Percentiles rank a stretch among this genome's conserved stretches.
Conservation (phyloP, 2,329 filamentous ascomycete genomes). For the Hirsutella minnesotensis region DNA sequence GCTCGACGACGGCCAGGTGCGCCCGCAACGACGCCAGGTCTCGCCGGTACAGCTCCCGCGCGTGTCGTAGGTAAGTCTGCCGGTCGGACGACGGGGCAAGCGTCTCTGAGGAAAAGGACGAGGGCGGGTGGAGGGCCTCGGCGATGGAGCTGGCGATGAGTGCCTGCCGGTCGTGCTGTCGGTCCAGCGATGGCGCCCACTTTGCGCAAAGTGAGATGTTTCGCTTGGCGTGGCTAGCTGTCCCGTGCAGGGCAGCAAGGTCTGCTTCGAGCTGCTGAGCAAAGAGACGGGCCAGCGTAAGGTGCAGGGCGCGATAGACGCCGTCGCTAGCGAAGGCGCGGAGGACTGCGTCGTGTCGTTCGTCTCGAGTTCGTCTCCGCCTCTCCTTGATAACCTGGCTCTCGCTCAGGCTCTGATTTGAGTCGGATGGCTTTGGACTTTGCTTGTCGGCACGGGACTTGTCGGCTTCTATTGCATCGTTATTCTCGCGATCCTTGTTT, state of each 20-base stretch:
- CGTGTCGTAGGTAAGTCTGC: slow-evolving; percentile 39
- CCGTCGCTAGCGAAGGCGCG: slow-evolving; percentile 26
- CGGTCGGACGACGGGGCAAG: slow-evolving; percentile 20
- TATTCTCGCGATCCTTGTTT: not conserved
- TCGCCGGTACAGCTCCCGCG: slow-evolving; percentile 40
- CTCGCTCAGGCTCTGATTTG: too few relatives aligned
- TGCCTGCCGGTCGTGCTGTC: slow-evolving; percentile 47
- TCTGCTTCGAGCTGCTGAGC: slow-evolving; percentile 41
- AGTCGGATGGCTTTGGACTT: not conserved
- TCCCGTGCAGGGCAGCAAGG: slow-evolving; percentile 24
- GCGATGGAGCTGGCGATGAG: slow-evolving; percentile 44
- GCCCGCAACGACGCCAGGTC: slow-evolving; percentile 39
- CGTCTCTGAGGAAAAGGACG: slow-evolving; percentile 15
- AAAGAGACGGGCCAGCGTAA: slow-evolving; percentile 43
- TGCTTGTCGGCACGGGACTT: not conserved
- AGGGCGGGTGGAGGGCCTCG: slow-evolving; percentile 35
- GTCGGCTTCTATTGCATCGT: not conserved
- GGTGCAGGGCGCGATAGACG: slow-evolving; percentile 39
- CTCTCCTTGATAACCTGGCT: not conserved
- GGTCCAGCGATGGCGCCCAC: slow-evolving; percentile 44
- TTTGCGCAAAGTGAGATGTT: slow-evolving; percentile 45
- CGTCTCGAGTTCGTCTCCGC: not conserved
- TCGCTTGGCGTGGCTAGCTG: slow-evolving; percentile 25
- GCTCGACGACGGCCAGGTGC: slow-evolving; percentile 40
- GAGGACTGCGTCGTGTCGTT: not conserved